Conservation (phyloP, 1,139 yeast genomes). For the Protomyces gravidus region DNA sequence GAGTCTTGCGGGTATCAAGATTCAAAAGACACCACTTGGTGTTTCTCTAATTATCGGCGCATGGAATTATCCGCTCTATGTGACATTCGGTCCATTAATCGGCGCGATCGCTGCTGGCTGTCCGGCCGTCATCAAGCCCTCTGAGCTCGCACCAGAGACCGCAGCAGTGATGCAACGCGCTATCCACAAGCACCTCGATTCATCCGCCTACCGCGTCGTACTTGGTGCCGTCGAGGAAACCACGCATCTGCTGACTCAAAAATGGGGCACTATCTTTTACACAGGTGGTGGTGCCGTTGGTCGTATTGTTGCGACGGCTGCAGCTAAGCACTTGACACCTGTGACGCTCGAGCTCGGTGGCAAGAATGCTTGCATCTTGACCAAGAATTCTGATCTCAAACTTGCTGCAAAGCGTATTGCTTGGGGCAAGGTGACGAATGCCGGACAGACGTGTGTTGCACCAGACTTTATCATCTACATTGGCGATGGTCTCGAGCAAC, state of each 20-base stretch:
- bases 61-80: constrained; percentile 75
- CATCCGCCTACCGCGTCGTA: constrained; percentile 25
- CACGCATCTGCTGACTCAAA: constrained; percentile 16
- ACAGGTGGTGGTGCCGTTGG: constrained; percentile 71
- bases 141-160: constrained; percentile 67
- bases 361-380: constrained; percentile 70
- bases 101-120: constrained; percentile 90
- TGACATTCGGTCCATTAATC: constrained; percentile 62
- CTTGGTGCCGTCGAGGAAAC: constrained; percentile 29
- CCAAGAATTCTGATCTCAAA: constrained; percentile 60
- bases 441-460: constrained; percentile 82
- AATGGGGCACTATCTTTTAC: constrained; percentile 40
- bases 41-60: constrained; percentile 40
- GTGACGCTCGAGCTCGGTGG: constrained; percentile 78
- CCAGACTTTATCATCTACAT: constrained; percentile 73
- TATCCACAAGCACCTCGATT: constrained; percentile 12
- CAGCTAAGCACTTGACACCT: constrained; percentile 63
- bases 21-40: constrained; percentile 22
- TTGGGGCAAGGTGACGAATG: constrained; percentile 62
- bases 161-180: constrained; percentile 47
- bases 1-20: constrained; percentile 6
- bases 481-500: constrained; percentile 51
- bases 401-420: constrained; percentile 53
- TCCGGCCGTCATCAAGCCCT: constrained; percentile 72
- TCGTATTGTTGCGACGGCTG: constrained; percentile 59